Evolutionary conservation across 192 early-diverging fungal species (phyloP).

Genomic region (Allomyces macrogynus): DNA sequence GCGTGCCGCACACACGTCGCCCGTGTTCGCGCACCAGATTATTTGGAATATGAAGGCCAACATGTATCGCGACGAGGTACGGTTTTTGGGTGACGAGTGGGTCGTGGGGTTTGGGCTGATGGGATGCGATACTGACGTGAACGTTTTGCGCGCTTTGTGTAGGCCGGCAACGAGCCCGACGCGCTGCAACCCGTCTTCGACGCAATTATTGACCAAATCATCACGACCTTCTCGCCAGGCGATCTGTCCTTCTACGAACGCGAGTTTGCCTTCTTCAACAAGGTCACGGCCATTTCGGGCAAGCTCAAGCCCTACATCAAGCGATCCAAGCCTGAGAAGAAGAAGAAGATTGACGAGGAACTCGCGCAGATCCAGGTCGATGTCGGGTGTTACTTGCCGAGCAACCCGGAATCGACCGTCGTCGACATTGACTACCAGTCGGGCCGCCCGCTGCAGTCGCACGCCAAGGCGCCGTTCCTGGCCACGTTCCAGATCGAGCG

Average conservation of each 20-base stretch:
- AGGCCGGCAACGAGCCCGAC: constrained; percentile 37
- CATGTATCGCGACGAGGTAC: constrained; percentile 58
- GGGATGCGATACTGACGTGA: too few relatives aligned
- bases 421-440: constrained; percentile 87
- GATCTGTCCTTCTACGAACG: constrained; percentile 85
- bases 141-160: background rate
- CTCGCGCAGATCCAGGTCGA: constrained; percentile 85
- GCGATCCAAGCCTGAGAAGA: constrained; percentile 81
- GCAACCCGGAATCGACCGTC: constrained; percentile 87
- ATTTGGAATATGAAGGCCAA: constrained; percentile 99
- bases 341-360: constrained; percentile 97
- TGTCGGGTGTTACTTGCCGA: constrained; percentile 89
- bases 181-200: constrained; percentile 74
- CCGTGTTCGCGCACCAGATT: constrained; percentile 98
- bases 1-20: constrained; percentile 76
- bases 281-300: constrained; percentile 93
- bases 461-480: constrained; percentile 99
- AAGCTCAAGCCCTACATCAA: constrained; percentile 87
- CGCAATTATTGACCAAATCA: constrained; percentile 66
- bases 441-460: constrained; percentile 83
- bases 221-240: constrained; percentile 57
- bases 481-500: constrained; percentile 83
- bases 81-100: background rate
- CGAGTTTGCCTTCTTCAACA: constrained; percentile 88
- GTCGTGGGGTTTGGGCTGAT: too few relatives aligned